phyloP scores from a whole-genome alignment of 164 flowering plant genomes.

The Aristolochia contorta region DNA sequence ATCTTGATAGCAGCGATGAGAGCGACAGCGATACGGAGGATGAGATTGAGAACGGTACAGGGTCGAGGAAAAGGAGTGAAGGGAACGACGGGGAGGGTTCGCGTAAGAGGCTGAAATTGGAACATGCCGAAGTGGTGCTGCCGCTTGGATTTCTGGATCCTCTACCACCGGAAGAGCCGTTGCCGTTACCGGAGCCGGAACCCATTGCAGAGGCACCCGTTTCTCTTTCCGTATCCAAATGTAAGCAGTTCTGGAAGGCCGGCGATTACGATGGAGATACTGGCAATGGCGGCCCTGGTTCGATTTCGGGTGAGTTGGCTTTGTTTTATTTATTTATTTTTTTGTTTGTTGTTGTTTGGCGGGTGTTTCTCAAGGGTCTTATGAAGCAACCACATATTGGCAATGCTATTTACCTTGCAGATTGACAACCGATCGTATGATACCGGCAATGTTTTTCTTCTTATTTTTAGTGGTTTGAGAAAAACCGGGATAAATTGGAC shows the following conservation, averaged over 20 bases:
- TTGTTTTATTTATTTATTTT: not conserved
- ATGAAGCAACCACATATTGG: too few species aligned
- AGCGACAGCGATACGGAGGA: slow-evolving; percentile 8
- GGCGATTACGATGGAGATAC: slow-evolving; percentile 66
- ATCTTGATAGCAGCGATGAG: slow-evolving; percentile 10
- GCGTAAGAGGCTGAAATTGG: slow-evolving; percentile 12
- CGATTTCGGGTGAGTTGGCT: not conserved
- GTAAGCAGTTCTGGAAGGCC: slow-evolving; percentile 90
- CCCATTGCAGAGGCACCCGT: not conserved
- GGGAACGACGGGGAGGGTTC: not conserved
- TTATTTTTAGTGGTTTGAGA: too few species aligned
- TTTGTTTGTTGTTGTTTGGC: not conserved
- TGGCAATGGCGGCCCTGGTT: slow-evolving; percentile 15
- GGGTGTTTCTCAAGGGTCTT: too few species aligned
- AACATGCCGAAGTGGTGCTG: slow-evolving; percentile 2
- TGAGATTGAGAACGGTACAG: not conserved
- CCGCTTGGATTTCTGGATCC: slow-evolving; percentile 25
- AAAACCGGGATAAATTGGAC: too few species aligned
- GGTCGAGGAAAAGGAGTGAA: not conserved
- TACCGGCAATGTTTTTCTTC: too few species aligned
- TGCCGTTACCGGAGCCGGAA: slow-evolving; percentile 10
- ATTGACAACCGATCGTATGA: too few species aligned
- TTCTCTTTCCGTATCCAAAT: not conserved
- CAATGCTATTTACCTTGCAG: too few species aligned
- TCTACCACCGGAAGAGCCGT: slow-evolving; percentile 10